A percentile compares a stretch with the other conserved stretches of the same genome.
Conservation (phyloP, 345 rosid species). For the Firmiana major region DNA sequence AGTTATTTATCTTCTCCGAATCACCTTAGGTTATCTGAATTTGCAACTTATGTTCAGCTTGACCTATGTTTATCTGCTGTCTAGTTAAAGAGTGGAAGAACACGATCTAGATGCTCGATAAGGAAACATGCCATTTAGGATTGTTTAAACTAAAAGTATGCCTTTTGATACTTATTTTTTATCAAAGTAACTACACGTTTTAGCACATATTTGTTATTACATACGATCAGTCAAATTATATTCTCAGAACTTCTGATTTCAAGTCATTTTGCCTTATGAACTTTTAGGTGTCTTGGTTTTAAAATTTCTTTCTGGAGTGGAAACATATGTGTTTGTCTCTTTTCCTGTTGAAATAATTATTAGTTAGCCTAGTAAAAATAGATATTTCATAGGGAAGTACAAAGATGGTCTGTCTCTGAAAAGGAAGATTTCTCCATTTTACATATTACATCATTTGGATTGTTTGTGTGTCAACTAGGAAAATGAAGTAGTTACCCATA, state of each 20-base stretch:
- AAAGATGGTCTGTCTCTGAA: neutral
- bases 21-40: neutral
- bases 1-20: neutral
- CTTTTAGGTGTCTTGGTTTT: neutral
- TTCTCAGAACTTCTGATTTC: neutral
- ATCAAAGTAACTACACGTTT: neutral
- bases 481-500: neutral
- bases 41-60: neutral
- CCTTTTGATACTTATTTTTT: neutral
- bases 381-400: neutral
- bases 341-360: neutral
- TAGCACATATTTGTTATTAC: neutral
- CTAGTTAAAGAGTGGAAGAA: constrained; percentile 2
- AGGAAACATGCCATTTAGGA: neutral
- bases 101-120: neutral
- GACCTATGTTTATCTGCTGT: neutral
- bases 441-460: neutral
- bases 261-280: neutral
- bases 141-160: neutral
- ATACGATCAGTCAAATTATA: neutral
- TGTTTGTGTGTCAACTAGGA: neutral
- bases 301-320: neutral
- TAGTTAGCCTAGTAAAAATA: too few species aligned
- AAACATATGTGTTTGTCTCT: neutral
- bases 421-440: neutral